phyloP scores from a whole-genome alignment of 495 filamentous ascomycete species.

The Hypoxylon cercidicola region DNA sequence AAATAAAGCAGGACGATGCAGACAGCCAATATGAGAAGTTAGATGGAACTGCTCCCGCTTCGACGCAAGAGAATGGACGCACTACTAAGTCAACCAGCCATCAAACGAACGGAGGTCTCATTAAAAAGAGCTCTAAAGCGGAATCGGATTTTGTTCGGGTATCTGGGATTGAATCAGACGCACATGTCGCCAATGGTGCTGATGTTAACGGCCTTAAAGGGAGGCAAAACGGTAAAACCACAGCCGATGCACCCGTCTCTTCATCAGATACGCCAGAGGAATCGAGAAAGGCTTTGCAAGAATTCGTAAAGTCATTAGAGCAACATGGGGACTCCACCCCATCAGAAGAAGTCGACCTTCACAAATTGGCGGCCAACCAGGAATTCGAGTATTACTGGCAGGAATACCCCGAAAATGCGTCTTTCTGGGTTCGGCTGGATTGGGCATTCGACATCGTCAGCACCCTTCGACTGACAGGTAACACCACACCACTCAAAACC shows the following conservation, averaged over 20 bases:
- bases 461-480: slow-evolving; percentile 72
- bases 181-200: too few relatives aligned
- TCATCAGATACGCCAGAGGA: too few relatives aligned
- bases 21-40: background rate
- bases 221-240: too few relatives aligned
- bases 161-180: too few relatives aligned
- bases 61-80: background rate
- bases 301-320: too few relatives aligned
- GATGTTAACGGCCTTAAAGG: too few relatives aligned
- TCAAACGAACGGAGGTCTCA: too few relatives aligned
- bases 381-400: slow-evolving; percentile 73
- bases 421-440: slow-evolving; percentile 69
- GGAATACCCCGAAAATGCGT: slow-evolving; percentile 66
- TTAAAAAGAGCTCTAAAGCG: too few relatives aligned
- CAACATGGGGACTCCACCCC: too few relatives aligned
- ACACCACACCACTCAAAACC: background rate
- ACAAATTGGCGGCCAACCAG: slow-evolving; percentile 22
- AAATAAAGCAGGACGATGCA: slow-evolving; percentile 46
- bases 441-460: slow-evolving; percentile 77
- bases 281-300: too few relatives aligned
- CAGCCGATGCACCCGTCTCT: too few relatives aligned
- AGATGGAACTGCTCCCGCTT: background rate
- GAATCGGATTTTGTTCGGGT: too few relatives aligned
- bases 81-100: background rate
- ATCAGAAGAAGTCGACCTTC: background rate